These are phyloP conservation scores for Fennellomyces sp. DNA, from an alignment of 371 early-diverging fungal genomes.

Conservation along the genomic window DNA sequence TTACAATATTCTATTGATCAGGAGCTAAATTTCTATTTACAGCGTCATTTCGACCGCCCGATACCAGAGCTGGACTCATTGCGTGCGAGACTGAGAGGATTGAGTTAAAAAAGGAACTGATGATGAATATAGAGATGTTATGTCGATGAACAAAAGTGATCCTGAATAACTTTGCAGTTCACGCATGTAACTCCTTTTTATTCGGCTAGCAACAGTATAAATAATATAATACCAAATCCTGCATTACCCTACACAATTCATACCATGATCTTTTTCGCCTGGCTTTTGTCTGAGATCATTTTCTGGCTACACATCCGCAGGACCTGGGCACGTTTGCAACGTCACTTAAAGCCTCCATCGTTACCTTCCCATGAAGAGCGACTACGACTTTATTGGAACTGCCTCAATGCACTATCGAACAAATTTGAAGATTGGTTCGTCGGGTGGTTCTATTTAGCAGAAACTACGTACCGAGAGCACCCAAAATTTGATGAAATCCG, in stretches of 20 bases:
- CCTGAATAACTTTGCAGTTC: no score
- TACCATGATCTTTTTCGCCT: background rate
- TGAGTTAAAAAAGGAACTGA: constrained; percentile 4
- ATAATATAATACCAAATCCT: background rate
- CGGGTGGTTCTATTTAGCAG: constrained; percentile 56
- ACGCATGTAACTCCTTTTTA: constrained; percentile 23
- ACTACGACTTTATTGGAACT: constrained; percentile 41
- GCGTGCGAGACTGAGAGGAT: constrained; percentile 57
- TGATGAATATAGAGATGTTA: background rate
- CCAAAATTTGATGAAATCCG: constrained; percentile 48
- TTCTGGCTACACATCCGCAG: constrained; percentile 48
- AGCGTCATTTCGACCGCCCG: constrained; percentile 65
- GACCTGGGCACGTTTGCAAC: constrained; percentile 30
- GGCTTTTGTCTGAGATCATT: background rate
- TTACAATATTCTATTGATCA: background rate
- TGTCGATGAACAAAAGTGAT: no score
- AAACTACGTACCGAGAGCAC: constrained; percentile 24
- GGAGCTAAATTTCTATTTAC: background rate
- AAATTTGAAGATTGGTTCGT: constrained; percentile 41
- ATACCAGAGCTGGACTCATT: constrained; percentile 67
- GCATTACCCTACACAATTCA: background rate
- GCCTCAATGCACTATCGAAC: constrained; percentile 37
- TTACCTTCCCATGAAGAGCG: constrained; percentile 31
- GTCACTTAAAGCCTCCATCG: constrained; percentile 11
- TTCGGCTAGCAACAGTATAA: background rate